These are phyloP conservation scores for Fusarium caatingaense DNA, from an alignment of 2,329 filamentous ascomycete species.

Conservation along the genomic window DNA sequence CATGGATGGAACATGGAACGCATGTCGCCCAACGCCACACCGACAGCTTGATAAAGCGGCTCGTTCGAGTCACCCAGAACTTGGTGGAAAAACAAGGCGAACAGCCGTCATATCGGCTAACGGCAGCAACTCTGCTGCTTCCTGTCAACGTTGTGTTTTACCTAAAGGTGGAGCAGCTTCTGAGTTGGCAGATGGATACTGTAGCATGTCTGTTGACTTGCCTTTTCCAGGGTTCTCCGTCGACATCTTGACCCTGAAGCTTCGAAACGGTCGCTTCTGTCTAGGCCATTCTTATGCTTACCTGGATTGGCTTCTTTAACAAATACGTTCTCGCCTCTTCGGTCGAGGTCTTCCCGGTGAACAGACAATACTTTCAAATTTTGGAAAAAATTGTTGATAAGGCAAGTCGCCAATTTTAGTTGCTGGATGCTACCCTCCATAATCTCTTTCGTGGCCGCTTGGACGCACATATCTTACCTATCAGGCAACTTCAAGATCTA, in stretches of 20 bases:
- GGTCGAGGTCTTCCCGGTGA: not conserved
- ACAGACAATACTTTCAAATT: not conserved
- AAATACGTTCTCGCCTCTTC: not conserved
- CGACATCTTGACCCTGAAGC: not conserved
- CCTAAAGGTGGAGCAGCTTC: not conserved
- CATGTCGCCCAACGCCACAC: slow-evolving; percentile 21
- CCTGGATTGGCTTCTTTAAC: slow-evolving; percentile 3
- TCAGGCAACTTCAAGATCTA: slow-evolving; percentile 8
- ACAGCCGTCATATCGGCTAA: not conserved
- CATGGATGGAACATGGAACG: not conserved
- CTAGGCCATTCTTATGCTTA: not conserved
- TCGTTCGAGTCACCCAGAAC: not conserved
- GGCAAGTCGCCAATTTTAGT: slow-evolving; percentile 13
- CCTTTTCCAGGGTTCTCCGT: slow-evolving; percentile 26
- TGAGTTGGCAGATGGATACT: slow-evolving; percentile 15
- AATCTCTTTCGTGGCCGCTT: slow-evolving; percentile 40
- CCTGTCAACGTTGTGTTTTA: not conserved
- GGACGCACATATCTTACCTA: slow-evolving; percentile 10
- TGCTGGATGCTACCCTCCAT: slow-evolving; percentile 25
- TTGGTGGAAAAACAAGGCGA: slow-evolving; percentile 1
- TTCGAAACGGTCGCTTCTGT: slow-evolving; percentile 6
- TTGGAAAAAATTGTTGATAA: slow-evolving; percentile 34
- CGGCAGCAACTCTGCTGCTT: not conserved
- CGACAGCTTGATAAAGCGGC: slow-evolving; percentile 16
- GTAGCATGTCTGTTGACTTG: slow-evolving; percentile 13